Evolutionary conservation across 768 basidiomycete species (phyloP).

Genomic region (Mycena rebaudengoi): DNA sequence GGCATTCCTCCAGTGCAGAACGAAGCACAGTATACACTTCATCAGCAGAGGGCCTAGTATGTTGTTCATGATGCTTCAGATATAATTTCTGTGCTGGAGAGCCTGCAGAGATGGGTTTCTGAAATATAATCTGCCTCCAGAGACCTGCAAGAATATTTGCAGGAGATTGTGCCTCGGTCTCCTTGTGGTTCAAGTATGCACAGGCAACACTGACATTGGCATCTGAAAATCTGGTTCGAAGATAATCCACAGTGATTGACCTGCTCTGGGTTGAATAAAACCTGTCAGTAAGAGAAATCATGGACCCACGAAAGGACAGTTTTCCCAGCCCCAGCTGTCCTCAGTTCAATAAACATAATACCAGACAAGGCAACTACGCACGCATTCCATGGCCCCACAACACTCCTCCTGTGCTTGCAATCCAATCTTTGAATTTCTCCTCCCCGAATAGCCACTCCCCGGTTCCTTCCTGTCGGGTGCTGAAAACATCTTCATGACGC

Average conservation of each 20-base stretch:
- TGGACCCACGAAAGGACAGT: constrained; percentile 2
- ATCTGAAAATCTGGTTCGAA: background rate
- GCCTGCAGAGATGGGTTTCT: background rate
- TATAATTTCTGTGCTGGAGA: background rate
- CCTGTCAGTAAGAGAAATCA: background rate
- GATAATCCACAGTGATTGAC: constrained; percentile 1
- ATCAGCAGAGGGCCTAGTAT: background rate
- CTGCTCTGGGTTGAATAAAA: background rate
- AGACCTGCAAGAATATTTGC: background rate
- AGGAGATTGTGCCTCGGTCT: background rate
- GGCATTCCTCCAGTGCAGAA: background rate
- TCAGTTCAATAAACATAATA: background rate
- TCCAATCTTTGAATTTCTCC: background rate
- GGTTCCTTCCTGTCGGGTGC: background rate
- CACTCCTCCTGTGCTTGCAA: background rate
- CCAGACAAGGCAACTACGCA: background rate
- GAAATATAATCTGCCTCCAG: background rate
- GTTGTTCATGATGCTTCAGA: background rate
- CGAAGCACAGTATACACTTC: background rate
- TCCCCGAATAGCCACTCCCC: background rate
- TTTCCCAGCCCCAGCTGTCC: constrained; percentile 12
- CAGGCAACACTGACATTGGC: background rate
- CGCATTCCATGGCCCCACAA: constrained; percentile 10
- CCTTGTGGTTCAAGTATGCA: constrained; percentile 10
- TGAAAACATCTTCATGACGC: background rate